These are phyloP conservation scores for Salisapilia sapeloensis DNA, from an alignment of 352 stramenopile species.

Conservation along the genomic window DNA sequence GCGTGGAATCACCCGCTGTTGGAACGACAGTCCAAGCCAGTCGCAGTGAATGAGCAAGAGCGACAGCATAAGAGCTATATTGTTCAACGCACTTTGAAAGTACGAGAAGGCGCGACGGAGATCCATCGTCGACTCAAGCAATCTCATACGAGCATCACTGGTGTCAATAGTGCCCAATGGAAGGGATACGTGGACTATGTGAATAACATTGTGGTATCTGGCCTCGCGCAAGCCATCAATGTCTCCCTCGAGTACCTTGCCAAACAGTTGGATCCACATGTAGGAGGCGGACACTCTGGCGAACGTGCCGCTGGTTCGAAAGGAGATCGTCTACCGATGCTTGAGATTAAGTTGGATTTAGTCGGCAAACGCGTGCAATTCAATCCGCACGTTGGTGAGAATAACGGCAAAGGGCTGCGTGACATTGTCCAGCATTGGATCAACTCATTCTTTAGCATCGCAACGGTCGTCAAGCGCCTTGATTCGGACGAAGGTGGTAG, in stretches of 20 bases:
- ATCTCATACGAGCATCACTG: constrained; percentile 89
- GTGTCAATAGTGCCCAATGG: constrained; percentile 92
- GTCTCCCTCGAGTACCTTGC: constrained; percentile 84
- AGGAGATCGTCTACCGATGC: constrained; percentile 77
- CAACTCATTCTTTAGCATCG: constrained; percentile 93
- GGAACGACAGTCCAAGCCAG: constrained; percentile 90
- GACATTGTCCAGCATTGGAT: constrained; percentile 94
- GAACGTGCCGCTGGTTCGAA: constrained; percentile 20
- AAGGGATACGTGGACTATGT: constrained; percentile 96
- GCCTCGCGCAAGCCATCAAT: constrained; percentile 79
- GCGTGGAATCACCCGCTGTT: constrained; percentile 89
- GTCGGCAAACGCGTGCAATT: constrained; percentile 80
- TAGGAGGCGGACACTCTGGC: constrained; percentile 12
- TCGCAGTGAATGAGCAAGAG: constrained; percentile 93
- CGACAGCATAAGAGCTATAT: constrained; percentile 89
- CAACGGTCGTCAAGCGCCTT: constrained; percentile 90
- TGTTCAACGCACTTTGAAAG: constrained; percentile 85
- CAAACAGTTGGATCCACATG: constrained; percentile 86
- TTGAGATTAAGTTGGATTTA: constrained; percentile 95
- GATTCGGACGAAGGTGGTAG: constrained; percentile 89
- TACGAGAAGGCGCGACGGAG: constrained; percentile 89
- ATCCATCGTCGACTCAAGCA: constrained; percentile 94
- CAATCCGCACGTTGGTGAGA: constrained; percentile 73
- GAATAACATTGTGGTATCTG: constrained; percentile 94
- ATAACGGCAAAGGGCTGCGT: constrained; percentile 87